Conservation (phyloP, 163 green algal species). For the Scenedesmus sp. region DNA sequence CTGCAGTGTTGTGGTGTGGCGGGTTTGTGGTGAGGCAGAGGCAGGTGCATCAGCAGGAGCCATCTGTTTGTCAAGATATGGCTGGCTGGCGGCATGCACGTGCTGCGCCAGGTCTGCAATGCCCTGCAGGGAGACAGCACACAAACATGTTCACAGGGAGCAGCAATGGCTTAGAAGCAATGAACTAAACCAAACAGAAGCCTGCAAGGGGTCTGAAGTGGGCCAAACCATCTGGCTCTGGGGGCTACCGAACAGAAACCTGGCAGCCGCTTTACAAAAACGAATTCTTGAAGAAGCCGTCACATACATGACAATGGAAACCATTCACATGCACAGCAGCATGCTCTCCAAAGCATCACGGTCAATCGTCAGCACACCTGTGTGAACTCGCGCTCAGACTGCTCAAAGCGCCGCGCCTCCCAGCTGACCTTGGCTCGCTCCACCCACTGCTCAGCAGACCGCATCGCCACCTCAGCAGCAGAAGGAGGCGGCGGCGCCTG, state of each 20-base stretch:
- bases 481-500: background rate
- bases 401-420: background rate
- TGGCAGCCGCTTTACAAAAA: no score
- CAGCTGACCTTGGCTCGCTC: conserved; percentile 41
- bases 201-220: no score
- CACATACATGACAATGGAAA: no score
- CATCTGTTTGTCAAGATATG: no score
- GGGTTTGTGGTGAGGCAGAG: background rate
- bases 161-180: no score
- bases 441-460: conserved; percentile 32
- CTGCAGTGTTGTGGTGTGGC: background rate
- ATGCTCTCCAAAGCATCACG: background rate
- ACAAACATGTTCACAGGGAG: no score
- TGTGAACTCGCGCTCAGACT: conserved; percentile 45
- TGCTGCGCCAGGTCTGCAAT: background rate
- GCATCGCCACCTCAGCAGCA: background rate
- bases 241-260: no score
- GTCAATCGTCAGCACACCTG: conserved; percentile 9
- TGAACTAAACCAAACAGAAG: no score
- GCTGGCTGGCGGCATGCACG: background rate
- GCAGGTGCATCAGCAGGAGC: background rate
- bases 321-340: background rate
- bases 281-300: no score
- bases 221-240: no score
- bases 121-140: background rate